Evolutionary conservation across 441 rosid species (phyloP), one percentile per base, ranked within the genome.

Genomic region (Gossypium schwendimanii): DNA sequence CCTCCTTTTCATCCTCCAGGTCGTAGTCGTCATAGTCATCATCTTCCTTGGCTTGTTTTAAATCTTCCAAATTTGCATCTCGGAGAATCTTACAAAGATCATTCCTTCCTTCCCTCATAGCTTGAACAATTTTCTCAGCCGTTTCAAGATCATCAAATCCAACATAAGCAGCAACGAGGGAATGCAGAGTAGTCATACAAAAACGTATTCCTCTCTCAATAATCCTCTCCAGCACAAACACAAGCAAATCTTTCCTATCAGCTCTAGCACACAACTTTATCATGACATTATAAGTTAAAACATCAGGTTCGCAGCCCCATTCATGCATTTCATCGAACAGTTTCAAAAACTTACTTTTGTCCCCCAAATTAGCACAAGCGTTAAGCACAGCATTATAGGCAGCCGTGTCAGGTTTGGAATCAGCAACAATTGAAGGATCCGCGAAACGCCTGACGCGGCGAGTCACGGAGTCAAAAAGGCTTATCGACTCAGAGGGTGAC

Each of bases 131-230:
- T 45, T 77, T 78, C 87, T 92, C 97, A 0, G 96, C 97, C 0
- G 84, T 87, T 73, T 85, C 84, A 62, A 92, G 80, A 72, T 92
- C 97, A 41, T 89, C 90, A 74, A 94, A 92, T 9, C 97, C 98
- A 47, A 94, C 97, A 84, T 90, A 94, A 20, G 97, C 97, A 0
- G 97, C 97, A 11, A 94, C 92, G 14, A 94, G 90, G 0, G 98
- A 92, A 79, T 90, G 92, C 82, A 94, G 66, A 5, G 97, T 92
- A 28, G 97, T 89, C 84, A 85, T 88, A 67, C 97, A 92, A 63
- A 87, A 70, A 17, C 81, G 85, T 59, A 94, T 68, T 1, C 82
- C 83, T 78, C 80, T 83, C 67, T 84, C 84, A 53, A 91, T 74
- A 45, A 87, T 87, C 78, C 89, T 87, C 76, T 94, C 98, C 67